Evolutionary conservation across 306 rosid genomes (phyloP).

Genomic region (Cucurbita argyrosperma): DNA sequence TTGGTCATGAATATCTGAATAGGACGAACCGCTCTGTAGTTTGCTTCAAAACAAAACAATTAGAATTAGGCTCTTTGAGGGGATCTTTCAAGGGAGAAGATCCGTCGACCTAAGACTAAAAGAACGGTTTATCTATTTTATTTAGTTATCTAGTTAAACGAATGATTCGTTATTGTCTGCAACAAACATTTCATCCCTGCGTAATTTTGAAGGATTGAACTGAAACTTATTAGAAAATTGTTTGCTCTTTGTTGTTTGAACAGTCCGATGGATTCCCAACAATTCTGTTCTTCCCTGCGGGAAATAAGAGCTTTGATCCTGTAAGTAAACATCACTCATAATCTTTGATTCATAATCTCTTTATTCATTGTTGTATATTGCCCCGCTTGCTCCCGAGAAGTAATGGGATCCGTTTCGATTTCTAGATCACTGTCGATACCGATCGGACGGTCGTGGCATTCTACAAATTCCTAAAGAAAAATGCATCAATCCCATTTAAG

Average conservation of each 20-base stretch:
- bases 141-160: too few relatives aligned
- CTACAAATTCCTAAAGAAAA: conserved; percentile 78
- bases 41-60: too few relatives aligned
- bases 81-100: too few relatives aligned
- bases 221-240: background rate
- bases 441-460: conserved; percentile 96
- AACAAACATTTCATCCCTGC: too few relatives aligned
- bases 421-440: conserved; percentile 65
- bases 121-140: too few relatives aligned
- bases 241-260: background rate
- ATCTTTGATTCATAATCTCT: background rate
- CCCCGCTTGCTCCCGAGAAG: background rate
- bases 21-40: too few relatives aligned
- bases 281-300: conserved; percentile 51
- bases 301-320: conserved; percentile 57
- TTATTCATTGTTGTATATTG: background rate
- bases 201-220: too few relatives aligned
- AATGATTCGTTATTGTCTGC: too few relatives aligned
- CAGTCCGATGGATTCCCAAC: conserved; percentile 58
- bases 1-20: too few relatives aligned
- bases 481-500: conserved; percentile 96
- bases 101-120: too few relatives aligned
- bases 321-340: conserved; percentile 18
- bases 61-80: too few relatives aligned
- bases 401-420: background rate